Evolutionary conservation across 2,329 filamentous ascomycete species (phyloP), one percentile per base, ranked within the genome.

Genomic region (Raffaelea albimanens): DNA sequence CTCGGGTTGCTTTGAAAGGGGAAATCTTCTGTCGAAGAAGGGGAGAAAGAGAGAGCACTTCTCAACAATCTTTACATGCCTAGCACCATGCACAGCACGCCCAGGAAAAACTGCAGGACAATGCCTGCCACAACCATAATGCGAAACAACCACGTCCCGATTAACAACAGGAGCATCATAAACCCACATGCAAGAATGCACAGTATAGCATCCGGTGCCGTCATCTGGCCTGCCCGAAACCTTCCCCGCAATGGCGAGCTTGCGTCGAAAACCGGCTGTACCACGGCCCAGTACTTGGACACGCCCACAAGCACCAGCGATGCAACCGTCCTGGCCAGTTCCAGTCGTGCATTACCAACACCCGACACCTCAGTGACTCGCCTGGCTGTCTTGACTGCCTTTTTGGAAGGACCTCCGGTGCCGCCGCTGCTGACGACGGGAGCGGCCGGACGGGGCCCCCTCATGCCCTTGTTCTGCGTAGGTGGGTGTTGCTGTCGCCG

Each of bases 201-300:
- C 2, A 62, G 48, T 1, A 44, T 47, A 4, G 48, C 50, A 50
- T 66, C 63, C 2, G 54, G 44, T 46, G 53, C 54, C 2, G 58
- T 61, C 33, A 59, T 51, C 34, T 46, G 42, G 4, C 57, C 54
- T 21, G 40, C 46, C 22, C 55, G 51, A 14, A 61, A 54, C 44
- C 60, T 48, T 34, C 44, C 46, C 23, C 67, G 65, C 46, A 65
- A 58, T 29, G 60, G 56, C 23, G 68, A 70, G 2, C 58, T 53
- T 8, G 54, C 52, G 54, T 68, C 56, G 49, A 72, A 67, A 13
- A 69, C 64, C 2, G 67, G 68, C 43, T 55, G 55, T 16, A 70
- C 60, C 13, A 63, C 50, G 38, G 47, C 49, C 64, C 59, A 68
- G 55, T 68, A 71, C 23, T 43, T 51, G 21, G 39, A 21, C 36